Evolutionary conservation across 306 rosid genomes (phyloP).

Genomic region (Gillenia trifoliata): DNA sequence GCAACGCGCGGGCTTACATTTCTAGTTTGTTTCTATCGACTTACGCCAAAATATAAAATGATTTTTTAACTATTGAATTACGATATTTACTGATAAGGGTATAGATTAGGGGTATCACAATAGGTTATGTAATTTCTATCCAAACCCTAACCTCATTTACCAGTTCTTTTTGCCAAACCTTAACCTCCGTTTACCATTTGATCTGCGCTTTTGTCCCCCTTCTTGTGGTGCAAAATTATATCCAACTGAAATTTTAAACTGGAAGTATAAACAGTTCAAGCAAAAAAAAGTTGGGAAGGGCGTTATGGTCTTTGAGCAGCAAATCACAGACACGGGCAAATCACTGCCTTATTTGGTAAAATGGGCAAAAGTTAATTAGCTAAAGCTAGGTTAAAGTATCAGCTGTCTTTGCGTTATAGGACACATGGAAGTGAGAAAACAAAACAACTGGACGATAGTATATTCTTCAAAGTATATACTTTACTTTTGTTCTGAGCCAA

Average conservation of each 20-base stretch:
- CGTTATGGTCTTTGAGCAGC: constrained; percentile 16
- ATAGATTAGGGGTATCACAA: not conserved
- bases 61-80: not conserved
- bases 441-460: constrained; percentile 44
- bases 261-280: not conserved
- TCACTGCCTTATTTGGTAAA: constrained; percentile 25
- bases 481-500: constrained; percentile 27
- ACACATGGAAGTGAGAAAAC: constrained; percentile 40
- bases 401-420: constrained; percentile 5
- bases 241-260: not conserved
- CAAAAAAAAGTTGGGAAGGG: not conserved
- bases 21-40: not conserved
- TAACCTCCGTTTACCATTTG: not conserved
- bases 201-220: not conserved
- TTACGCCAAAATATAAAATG: not conserved
- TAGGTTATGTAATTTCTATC: not conserved
- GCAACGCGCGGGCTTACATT: too few species aligned
- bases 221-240: not conserved
- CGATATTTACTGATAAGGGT: not conserved
- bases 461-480: constrained; percentile 41
- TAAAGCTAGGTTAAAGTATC: constrained; percentile 33
- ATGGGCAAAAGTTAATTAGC: not conserved
- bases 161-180: too few species aligned
- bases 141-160: too few species aligned
- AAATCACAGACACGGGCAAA: constrained; percentile 23